Conservation (phyloP, 2,329 filamentous ascomycete species). For the Calonectria leucothoes region DNA sequence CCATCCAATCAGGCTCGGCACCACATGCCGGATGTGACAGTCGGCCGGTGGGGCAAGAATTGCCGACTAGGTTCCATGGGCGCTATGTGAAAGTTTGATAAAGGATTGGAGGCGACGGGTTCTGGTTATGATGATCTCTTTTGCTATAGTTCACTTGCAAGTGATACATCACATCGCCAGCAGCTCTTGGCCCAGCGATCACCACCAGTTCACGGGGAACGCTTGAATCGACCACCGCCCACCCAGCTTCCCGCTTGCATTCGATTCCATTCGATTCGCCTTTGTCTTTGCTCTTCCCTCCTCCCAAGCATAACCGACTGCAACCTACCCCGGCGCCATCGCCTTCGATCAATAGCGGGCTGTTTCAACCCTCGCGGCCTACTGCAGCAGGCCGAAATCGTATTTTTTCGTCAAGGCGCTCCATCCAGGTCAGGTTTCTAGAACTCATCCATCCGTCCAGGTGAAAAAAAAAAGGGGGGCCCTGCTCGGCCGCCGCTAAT, state of each 20-base stretch:
- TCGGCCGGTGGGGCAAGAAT: slow-evolving; percentile 26
- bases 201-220: background rate
- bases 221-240: background rate
- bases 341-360: background rate
- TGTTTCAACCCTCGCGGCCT: background rate
- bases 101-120: background rate
- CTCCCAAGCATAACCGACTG: background rate
- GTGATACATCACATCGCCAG: background rate
- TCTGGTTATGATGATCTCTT: background rate
- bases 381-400: background rate
- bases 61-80: slow-evolving; percentile 6
- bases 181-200: background rate
- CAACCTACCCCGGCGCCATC: background rate
- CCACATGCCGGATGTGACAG: slow-evolving; percentile 34
- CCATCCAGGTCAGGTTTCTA: background rate
- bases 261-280: background rate
- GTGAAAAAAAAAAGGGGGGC: background rate
- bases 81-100: slow-evolving; percentile 5
- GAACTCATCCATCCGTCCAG: background rate
- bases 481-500: background rate
- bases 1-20: slow-evolving; percentile 43
- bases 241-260: no score
- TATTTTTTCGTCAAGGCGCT: background rate
- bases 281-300: background rate
- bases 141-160: background rate